Conservation (phyloP, 179 eudicot genomes). For the Silene vulgaris region DNA sequence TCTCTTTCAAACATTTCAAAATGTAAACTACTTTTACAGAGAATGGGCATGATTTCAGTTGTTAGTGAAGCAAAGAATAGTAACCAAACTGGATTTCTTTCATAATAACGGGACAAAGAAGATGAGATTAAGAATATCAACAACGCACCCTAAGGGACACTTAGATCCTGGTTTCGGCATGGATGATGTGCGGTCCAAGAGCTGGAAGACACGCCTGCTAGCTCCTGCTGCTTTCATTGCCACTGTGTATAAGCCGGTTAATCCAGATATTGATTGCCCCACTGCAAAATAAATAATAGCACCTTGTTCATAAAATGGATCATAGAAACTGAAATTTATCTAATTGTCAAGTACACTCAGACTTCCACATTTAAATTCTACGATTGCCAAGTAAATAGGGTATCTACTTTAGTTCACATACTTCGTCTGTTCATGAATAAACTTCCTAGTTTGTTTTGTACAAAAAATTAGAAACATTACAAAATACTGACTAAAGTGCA, state of each 20-base stretch:
- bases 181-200: slow-evolving; percentile 73
- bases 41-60: not conserved
- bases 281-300: slow-evolving; percentile 39
- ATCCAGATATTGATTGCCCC: slow-evolving; percentile 69
- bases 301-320: not conserved
- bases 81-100: slow-evolving; percentile 2
- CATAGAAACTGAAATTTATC: not conserved
- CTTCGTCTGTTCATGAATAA: not conserved
- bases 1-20: not conserved
- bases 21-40: not conserved
- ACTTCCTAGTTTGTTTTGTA: not conserved
- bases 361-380: not conserved
- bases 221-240: slow-evolving; percentile 99
- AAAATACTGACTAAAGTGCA: not conserved
- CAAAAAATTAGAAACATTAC: not conserved
- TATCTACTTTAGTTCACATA: not conserved
- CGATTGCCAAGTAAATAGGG: slow-evolving; percentile 4
- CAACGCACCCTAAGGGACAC: slow-evolving; percentile 68
- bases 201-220: slow-evolving; percentile 91
- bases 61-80: not conserved
- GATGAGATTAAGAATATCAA: slow-evolving; percentile 11
- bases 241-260: slow-evolving; percentile 65
- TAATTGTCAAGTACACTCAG: not conserved
- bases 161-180: slow-evolving; percentile 69
- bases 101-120: not conserved